Base-by-base conservation (phyloP, 441 rosid species). In the Adansonia madagascariensis region DNA sequence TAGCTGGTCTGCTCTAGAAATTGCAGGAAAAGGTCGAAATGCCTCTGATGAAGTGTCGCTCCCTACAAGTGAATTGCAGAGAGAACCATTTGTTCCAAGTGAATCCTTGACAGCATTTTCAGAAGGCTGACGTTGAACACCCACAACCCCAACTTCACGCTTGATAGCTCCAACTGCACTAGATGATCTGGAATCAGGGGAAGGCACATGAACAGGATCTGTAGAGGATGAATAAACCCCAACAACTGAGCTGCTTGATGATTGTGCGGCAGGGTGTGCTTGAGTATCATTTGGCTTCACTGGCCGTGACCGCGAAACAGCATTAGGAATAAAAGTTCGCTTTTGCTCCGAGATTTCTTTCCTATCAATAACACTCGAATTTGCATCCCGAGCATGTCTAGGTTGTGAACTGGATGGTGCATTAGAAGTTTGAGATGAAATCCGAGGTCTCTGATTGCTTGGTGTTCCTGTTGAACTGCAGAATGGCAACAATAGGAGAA, bases 191-290 rank as follows among this genome's bases (percentile, higher is more conserved):
- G 94, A 91, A 81, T 91, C 97, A 75, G 97, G 97, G 80, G 98
- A 91, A 82, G 99, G 99, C 71, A 95, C 99, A 77, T 95, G 97
- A 83, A 93, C 95, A 78, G 98, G 98, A 82, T 95, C 99, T 66
- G 88, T 89, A 52, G 98, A 91, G 74, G 98, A 93, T 39, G 94
- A 92, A 81, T 93, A 92, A 61, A 92, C 91, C 73, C 98, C 97
- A 79, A 87, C 87, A 76, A 84, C 90, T 46, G 95, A 86, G 85
- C 87, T 93, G 85, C 86, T 88, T 31, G 91, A 84, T 55, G 90
- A 84, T 77, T 80, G 71, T 41, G 82, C 75, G 60, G 84, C 82
- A 77, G 87, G 73, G 66, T 77, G 81, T 43, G 80, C 81, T 78
- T 84, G 90, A 66, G 83, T 60, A 73, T 73, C 79, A 74, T 61